phyloP scores from a whole-genome alignment of 129 eudicot species.

The Silybum marianum region DNA sequence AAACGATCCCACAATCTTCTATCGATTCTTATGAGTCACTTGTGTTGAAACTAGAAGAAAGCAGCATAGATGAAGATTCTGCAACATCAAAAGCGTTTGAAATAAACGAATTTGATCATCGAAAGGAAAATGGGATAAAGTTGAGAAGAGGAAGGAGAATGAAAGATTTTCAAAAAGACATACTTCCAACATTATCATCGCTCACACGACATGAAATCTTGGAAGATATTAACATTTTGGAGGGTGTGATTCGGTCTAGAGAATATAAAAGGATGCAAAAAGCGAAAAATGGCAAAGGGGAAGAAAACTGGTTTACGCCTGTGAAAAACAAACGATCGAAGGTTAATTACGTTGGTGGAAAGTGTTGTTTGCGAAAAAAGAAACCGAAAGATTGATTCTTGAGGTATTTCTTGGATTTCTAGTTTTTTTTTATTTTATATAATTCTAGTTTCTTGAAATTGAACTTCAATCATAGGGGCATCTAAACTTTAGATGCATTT shows the following conservation, averaged over 20 bases:
- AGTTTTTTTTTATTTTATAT: constrained; percentile 19
- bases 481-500: background rate
- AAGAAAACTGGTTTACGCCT: constrained; percentile 54
- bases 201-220: constrained; percentile 65
- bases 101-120: constrained; percentile 26
- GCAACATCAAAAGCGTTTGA: constrained; percentile 55
- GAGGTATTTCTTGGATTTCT: constrained; percentile 21
- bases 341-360: constrained; percentile 46
- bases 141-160: constrained; percentile 76
- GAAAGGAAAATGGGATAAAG: constrained; percentile 41
- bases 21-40: constrained; percentile 63
- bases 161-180: constrained; percentile 72
- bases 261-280: constrained; percentile 60
- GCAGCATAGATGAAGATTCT: constrained; percentile 48
- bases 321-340: constrained; percentile 63
- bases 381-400: constrained; percentile 24
- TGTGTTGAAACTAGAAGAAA: constrained; percentile 52
- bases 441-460: background rate
- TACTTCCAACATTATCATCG: constrained; percentile 62
- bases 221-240: constrained; percentile 68
- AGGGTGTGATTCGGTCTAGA: constrained; percentile 66
- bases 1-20: constrained; percentile 45
- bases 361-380: constrained; percentile 35
- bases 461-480: constrained; percentile 3
- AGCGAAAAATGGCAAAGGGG: constrained; percentile 39